Evolutionary conservation across 257 asterid genomes (phyloP).

Genomic region (Leptodermis oblonga): DNA sequence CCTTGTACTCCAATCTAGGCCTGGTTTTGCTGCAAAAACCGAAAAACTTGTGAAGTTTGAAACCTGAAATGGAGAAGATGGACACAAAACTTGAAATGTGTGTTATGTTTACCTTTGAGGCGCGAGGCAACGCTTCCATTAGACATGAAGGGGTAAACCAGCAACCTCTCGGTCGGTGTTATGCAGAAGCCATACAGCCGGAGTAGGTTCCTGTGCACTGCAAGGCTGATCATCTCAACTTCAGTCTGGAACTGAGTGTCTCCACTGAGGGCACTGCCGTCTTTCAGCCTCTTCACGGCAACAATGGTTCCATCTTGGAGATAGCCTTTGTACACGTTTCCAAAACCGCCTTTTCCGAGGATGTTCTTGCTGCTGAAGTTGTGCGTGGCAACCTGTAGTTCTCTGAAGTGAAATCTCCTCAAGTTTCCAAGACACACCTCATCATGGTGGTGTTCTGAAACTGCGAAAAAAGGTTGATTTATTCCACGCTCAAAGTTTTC

Average conservation of each 20-base stretch:
- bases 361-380: conserved; percentile 86
- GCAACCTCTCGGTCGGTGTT: conserved; percentile 68
- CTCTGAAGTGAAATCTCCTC: conserved; percentile 66
- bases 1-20: conserved; percentile 81
- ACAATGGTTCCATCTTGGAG: conserved; percentile 79
- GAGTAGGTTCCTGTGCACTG: conserved; percentile 87
- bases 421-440: conserved; percentile 78
- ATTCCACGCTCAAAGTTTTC: neutral
- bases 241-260: conserved; percentile 92
- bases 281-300: conserved; percentile 88
- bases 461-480: neutral
- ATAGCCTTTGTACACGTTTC: conserved; percentile 81
- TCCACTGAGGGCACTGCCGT: conserved; percentile 68
- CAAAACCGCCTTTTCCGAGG: conserved; percentile 92
- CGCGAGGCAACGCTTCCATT: conserved; percentile 95
- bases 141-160: conserved; percentile 89
- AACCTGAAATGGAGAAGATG: neutral
- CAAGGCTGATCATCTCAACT: conserved; percentile 89
- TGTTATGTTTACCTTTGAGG: conserved; percentile 78
- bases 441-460: conserved; percentile 66
- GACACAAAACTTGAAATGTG: neutral
- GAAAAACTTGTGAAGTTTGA: neutral
- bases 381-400: conserved; percentile 77
- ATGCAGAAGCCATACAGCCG: conserved; percentile 76
- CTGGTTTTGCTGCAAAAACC: conserved; percentile 57